These are phyloP conservation scores for Blakeslea trispora DNA, from an alignment of 371 early-diverging fungal genomes.

Conservation along the genomic window DNA sequence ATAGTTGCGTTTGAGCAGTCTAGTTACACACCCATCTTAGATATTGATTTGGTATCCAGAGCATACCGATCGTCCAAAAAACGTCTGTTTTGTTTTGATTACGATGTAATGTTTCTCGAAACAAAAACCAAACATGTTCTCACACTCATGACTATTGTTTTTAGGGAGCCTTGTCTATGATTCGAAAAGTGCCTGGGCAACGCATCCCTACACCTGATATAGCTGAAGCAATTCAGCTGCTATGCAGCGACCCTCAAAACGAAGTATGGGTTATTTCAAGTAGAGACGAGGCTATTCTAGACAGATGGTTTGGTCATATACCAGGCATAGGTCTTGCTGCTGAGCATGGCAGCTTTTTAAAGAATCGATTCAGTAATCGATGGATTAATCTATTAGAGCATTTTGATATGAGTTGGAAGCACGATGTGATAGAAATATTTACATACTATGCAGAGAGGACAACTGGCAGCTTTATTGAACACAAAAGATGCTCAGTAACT, in stretches of 20 bases:
- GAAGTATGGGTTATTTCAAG: constrained; percentile 93
- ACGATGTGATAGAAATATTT: constrained; percentile 84
- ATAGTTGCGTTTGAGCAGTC: constrained; percentile 51
- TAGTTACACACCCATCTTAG: constrained; percentile 70
- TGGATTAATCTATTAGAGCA: constrained; percentile 83
- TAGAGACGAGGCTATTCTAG: constrained; percentile 81
- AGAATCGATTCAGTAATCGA: constrained; percentile 52
- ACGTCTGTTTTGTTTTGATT: constrained; percentile 84
- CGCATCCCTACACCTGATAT: constrained; percentile 71
- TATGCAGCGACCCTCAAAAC: constrained; percentile 79
- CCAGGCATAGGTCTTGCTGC: constrained; percentile 79
- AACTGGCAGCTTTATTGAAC: constrained; percentile 82
- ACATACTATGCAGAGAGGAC: constrained; percentile 90
- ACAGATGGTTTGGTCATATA: constrained; percentile 83
- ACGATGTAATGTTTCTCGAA: constrained; percentile 63
- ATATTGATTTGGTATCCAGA: constrained; percentile 41
- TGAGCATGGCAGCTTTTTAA: constrained; percentile 73
- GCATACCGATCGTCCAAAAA: constrained; percentile 60
- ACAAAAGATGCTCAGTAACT: constrained; percentile 80
- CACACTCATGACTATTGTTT: background rate
- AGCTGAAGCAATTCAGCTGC: constrained; percentile 59
- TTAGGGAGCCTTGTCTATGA: constrained; percentile 82
- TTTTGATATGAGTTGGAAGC: constrained; percentile 86
- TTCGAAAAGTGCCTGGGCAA: constrained; percentile 66
- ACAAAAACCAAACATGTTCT: background rate